These are phyloP conservation scores for Pyrus pyrifolia DNA, from an alignment of 306 rosid genomes.

Conservation along the genomic window DNA sequence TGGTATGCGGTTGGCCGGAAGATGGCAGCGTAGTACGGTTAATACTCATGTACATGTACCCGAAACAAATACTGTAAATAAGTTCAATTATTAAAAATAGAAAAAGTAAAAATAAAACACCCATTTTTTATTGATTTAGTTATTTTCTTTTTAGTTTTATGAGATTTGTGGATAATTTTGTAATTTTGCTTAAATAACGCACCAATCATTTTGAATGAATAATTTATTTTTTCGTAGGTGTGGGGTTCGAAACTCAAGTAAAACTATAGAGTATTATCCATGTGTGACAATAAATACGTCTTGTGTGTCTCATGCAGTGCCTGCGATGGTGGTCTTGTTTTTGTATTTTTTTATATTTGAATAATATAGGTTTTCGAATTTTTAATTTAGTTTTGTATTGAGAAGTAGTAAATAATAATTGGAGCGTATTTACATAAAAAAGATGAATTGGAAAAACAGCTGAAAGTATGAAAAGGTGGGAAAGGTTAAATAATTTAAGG, in stretches of 20 bases:
- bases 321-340: background rate
- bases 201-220: background rate
- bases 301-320: background rate
- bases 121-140: background rate
- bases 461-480: background rate
- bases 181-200: background rate
- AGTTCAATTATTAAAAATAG: background rate
- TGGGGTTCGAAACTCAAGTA: background rate
- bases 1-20: background rate
- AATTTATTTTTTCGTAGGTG: background rate
- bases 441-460: background rate
- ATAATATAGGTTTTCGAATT: background rate
- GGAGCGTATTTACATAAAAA: background rate
- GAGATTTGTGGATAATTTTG: background rate
- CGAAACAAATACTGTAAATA: background rate
- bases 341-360: no score
- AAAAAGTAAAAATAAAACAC: background rate
- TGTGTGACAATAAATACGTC: background rate
- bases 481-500: background rate
- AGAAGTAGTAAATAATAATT: background rate
- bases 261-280: background rate
- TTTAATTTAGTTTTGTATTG: background rate
- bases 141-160: background rate
- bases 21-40: background rate
- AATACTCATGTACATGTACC: background rate